Evolutionary conservation across 163 green algal species (phyloP).

Genomic region (Volvox carteri): DNA sequence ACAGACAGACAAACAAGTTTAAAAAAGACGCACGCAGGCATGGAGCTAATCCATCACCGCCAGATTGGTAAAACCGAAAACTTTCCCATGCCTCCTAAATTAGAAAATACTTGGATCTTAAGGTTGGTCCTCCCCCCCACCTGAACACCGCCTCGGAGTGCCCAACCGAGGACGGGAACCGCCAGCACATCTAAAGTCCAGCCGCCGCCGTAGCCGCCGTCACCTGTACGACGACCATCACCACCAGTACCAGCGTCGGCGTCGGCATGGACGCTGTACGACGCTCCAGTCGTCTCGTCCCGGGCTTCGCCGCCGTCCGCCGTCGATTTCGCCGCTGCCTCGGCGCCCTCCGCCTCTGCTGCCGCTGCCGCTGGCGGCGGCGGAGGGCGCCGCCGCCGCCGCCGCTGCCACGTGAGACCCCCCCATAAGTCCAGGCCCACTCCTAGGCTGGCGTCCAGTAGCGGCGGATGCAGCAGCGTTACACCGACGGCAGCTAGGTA

Average conservation of each 20-base stretch:
- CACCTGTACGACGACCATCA: too few species aligned
- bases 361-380: background rate
- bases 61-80: background rate
- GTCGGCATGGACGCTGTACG: too few species aligned
- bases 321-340: background rate
- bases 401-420: background rate
- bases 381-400: background rate
- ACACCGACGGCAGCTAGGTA: constrained; percentile 11
- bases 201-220: background rate
- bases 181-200: constrained; percentile 24
- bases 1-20: background rate
- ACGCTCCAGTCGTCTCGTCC: background rate
- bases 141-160: background rate
- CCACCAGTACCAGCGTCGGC: background rate
- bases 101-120: background rate
- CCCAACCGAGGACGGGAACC: constrained; percentile 25
- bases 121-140: background rate
- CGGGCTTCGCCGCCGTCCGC: background rate
- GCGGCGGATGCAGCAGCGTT: constrained; percentile 31
- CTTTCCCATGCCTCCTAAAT: background rate
- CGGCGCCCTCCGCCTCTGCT: background rate
- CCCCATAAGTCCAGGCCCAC: background rate
- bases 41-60: too few species aligned
- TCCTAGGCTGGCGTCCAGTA: background rate
- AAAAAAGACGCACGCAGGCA: too few species aligned